Evolutionary conservation across 176 grass and related monocot genomes (phyloP), one percentile per base, ranked within the genome.

Genomic region (Musa schizocarpa): DNA sequence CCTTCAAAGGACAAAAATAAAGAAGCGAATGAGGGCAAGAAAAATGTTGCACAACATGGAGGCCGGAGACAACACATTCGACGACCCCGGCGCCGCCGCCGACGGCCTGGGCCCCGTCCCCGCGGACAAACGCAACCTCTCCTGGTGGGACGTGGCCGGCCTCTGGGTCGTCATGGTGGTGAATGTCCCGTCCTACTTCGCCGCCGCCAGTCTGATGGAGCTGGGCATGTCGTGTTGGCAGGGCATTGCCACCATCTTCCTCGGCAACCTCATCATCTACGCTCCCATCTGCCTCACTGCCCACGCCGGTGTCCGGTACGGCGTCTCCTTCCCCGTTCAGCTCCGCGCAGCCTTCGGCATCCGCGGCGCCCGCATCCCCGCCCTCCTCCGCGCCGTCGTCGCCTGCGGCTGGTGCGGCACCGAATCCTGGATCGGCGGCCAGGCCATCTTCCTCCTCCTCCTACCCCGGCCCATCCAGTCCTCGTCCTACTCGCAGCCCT

Each of bases 351-450:
- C 74, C 9, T 76, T 76, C 13, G 74, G 74, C 5, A 27, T 76
- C 74, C 74, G 27, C 25, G 74, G 74, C 14, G 74, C 74, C 1
- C 27, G 54, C 9, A 29, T 63, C 54, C 74, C 74, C 16, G 54
- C 74, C 25, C 55, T 76, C 27, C 54, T 76, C 55, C 74, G 74
- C 16, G 77, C 77, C 22, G 27, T 85, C 22, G 77, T 85, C 52
- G 82, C 82, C 49, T 85, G 82, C 24, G 82, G 82, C 74, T 84
- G 82, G 82, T 80, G 63, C 26, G 78, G 67, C 74, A 63, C 81
- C 69, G 78, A 85, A 64, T 67, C 83, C 13, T 85, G 72, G 72
- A 81, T 85, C 29, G 78, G 77, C 58, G 71, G 74, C 17, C 72
- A 81, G 53, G 62, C 78, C 29, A 34, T 34, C 57, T 29, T 81